phyloP scores from a whole-genome alignment of 2,329 filamentous ascomycete genomes.

The Trichoderma pleuroti region DNA sequence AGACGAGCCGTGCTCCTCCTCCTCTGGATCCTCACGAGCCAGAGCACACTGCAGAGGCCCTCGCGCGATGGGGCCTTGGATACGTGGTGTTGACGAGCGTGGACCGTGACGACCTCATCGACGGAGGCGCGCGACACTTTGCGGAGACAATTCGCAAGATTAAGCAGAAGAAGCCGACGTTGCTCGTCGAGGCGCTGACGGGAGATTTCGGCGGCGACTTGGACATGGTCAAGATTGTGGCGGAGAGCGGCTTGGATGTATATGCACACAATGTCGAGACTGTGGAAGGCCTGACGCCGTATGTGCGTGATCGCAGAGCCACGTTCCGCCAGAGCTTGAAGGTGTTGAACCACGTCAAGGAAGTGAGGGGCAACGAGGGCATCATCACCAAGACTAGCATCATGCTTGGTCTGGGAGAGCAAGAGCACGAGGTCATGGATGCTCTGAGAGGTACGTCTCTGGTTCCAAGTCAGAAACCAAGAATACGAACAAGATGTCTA shows the following conservation, averaged over 20 bases:
- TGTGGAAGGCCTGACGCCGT: slow-evolving; percentile 82
- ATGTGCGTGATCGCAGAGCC: slow-evolving; percentile 83
- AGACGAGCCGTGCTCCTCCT: slow-evolving; percentile 71
- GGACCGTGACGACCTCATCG: slow-evolving; percentile 85
- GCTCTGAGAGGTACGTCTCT: slow-evolving; percentile 60
- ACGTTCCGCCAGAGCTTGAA: slow-evolving; percentile 81
- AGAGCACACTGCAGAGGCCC: slow-evolving; percentile 91
- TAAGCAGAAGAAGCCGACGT: slow-evolving; percentile 74
- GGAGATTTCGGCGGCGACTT: slow-evolving; percentile 83
- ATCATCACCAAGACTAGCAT: slow-evolving; percentile 98
- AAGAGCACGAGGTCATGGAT: slow-evolving; percentile 78
- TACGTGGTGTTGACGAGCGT: slow-evolving; percentile 95
- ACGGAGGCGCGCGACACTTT: slow-evolving; percentile 86
- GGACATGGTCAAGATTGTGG: slow-evolving; percentile 83
- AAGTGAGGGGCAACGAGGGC: slow-evolving; percentile 59
- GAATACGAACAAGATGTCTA: background rate
- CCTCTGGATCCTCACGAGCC: slow-evolving; percentile 94
- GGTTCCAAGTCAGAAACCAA: background rate
- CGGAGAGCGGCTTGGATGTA: slow-evolving; percentile 84
- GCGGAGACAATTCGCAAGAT: slow-evolving; percentile 93
- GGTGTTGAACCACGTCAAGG: slow-evolving; percentile 80
- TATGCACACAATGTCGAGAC: slow-evolving; percentile 98
- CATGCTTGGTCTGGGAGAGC: slow-evolving; percentile 94
- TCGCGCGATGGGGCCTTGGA: slow-evolving; percentile 87
- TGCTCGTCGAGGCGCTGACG: slow-evolving; percentile 79